Evolutionary conservation across 2,329 filamentous ascomycete genomes (phyloP).

Genomic region (Endothia cerciana): DNA sequence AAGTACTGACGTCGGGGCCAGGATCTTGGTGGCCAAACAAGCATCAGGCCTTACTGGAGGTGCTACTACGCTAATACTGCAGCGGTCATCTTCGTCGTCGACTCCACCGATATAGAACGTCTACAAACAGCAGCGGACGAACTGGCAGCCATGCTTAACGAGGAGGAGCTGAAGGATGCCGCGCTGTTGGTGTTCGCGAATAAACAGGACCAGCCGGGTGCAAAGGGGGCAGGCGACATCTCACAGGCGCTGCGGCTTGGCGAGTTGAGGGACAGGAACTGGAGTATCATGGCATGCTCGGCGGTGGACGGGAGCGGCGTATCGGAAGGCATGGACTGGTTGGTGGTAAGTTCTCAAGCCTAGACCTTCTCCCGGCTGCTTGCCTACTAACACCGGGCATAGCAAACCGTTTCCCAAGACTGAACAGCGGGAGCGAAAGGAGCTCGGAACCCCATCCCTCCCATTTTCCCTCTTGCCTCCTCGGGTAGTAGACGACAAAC

Average conservation of each 20-base stretch:
- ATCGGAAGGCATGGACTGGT: slow-evolving; percentile 98
- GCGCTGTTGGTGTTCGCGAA: slow-evolving; percentile 95
- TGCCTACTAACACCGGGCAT: slow-evolving; percentile 27
- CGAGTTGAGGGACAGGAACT: slow-evolving; percentile 93
- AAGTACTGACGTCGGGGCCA: slow-evolving; percentile 39
- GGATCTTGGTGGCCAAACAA: slow-evolving; percentile 98
- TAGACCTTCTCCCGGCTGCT: background rate
- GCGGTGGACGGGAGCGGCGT: slow-evolving; percentile 95
- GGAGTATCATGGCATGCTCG: slow-evolving; percentile 98
- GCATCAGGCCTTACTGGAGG: slow-evolving; percentile 97
- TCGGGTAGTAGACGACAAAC: slow-evolving; percentile 11
- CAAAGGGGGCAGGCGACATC: slow-evolving; percentile 95
- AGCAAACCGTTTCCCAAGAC: slow-evolving; percentile 49
- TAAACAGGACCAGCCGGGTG: slow-evolving; percentile 97
- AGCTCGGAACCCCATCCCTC: background rate
- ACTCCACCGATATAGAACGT: slow-evolving; percentile 96
- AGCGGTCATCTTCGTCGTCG: slow-evolving; percentile 97
- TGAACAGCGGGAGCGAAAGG: slow-evolving; percentile 32
- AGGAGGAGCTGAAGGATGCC: slow-evolving; percentile 94
- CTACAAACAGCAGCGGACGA: slow-evolving; percentile 92
- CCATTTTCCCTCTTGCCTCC: slow-evolving; percentile 12
- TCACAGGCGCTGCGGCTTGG: slow-evolving; percentile 89
- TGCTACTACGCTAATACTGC: slow-evolving; percentile 99
- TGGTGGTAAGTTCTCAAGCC: slow-evolving; percentile 68
- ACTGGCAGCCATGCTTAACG: slow-evolving; percentile 91